These are phyloP conservation scores for Melastoma malabathricum DNA, from an alignment of 345 rosid species.

Conservation along the genomic window DNA sequence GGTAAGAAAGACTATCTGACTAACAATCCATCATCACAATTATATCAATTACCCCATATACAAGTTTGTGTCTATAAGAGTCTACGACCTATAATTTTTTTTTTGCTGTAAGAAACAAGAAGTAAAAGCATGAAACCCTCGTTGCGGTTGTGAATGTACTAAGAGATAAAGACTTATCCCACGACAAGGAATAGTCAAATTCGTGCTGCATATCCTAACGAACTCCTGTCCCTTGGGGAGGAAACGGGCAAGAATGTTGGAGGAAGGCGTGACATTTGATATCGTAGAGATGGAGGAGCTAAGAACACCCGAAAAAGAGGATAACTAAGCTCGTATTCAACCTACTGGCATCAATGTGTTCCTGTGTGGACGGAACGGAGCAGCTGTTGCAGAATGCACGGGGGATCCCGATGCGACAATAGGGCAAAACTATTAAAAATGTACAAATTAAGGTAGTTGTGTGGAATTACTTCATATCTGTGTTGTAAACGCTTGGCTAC, in stretches of 20 bases:
- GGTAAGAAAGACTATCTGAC: no score
- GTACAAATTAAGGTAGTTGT: no score
- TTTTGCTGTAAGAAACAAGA: no score
- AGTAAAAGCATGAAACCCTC: constrained; percentile 34
- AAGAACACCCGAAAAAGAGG: constrained; percentile 16
- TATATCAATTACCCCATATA: no score
- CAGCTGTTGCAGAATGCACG: constrained; percentile 39
- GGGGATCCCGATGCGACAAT: constrained; percentile 43
- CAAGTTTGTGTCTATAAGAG: no score
- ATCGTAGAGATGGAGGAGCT: constrained; percentile 70
- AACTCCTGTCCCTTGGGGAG: constrained; percentile 38
- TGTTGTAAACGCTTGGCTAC: no score
- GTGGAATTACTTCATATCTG: no score
- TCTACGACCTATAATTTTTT: no score
- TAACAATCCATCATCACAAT: no score
- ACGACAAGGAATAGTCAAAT: constrained; percentile 28
- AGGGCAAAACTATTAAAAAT: no score
- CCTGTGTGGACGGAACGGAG: constrained; percentile 57
- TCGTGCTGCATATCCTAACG: constrained; percentile 33
- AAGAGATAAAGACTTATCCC: constrained; percentile 12
- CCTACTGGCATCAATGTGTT: constrained; percentile 44
- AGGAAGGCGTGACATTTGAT: constrained; percentile 34
- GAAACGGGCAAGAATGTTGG: constrained; percentile 41
- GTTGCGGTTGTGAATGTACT: constrained; percentile 26
- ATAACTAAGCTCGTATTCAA: constrained; percentile 49